Conservation (phyloP, 2,329 filamentous ascomycete genomes). For the Venturia oleaginea region DNA sequence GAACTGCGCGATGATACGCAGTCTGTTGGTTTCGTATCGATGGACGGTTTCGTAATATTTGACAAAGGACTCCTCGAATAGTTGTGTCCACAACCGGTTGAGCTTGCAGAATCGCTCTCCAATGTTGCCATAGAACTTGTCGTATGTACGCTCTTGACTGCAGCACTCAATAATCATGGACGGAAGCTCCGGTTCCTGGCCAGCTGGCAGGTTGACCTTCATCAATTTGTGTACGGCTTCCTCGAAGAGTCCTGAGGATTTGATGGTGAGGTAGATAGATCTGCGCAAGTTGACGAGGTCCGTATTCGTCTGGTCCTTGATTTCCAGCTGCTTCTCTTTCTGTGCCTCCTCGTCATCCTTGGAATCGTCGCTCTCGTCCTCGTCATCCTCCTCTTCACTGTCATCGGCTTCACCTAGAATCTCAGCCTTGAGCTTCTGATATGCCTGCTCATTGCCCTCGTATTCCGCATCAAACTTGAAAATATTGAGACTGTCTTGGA, state of each 20-base stretch:
- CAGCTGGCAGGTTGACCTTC: constrained; percentile 71
- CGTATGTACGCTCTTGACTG: constrained; percentile 92
- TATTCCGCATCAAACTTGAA: constrained; percentile 91
- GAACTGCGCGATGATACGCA: constrained; percentile 90
- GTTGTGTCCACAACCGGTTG: constrained; percentile 85
- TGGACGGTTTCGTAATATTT: constrained; percentile 98
- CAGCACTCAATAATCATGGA: constrained; percentile 98
- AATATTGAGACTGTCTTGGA: constrained; percentile 82
- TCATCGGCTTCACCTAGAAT: constrained; percentile 73
- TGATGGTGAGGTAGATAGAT: constrained; percentile 95
- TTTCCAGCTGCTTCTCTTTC: constrained; percentile 78
- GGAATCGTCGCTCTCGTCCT: constrained; percentile 56
- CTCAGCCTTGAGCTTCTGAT: constrained; percentile 82
- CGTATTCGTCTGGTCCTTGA: constrained; percentile 95
- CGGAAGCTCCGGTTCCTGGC: constrained; percentile 80
- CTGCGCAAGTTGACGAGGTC: constrained; percentile 88
- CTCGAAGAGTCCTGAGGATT: constrained; percentile 92
- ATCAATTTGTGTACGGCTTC: constrained; percentile 97
- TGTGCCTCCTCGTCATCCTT: constrained; percentile 65
- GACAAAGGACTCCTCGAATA: constrained; percentile 82
- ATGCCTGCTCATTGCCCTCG: constrained; percentile 84
- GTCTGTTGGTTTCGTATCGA: constrained; percentile 87
- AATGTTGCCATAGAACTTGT: constrained; percentile 92
- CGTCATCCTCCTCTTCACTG: constrained; percentile 68
- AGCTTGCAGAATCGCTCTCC: constrained; percentile 93